Evolutionary conservation across 2,329 filamentous ascomycete genomes (phyloP).

Genomic region (Tolypocladium capitatum): DNA sequence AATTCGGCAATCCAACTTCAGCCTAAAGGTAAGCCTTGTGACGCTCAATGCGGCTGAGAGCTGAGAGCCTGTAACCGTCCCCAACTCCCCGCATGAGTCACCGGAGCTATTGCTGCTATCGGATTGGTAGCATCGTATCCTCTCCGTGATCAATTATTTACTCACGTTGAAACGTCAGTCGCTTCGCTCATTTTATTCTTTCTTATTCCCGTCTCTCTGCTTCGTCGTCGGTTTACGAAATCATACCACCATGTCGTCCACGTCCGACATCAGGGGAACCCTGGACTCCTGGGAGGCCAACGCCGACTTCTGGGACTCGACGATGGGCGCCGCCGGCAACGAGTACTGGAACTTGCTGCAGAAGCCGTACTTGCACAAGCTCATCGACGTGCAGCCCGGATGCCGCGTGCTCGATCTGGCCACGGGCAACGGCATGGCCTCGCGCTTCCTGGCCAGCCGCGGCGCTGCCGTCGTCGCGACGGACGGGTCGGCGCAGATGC

Average conservation of each 20-base stretch:
- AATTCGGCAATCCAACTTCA: no score
- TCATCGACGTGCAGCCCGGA: slow-evolving; percentile 12
- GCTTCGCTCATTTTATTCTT: no score
- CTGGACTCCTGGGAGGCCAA: slow-evolving; percentile 26
- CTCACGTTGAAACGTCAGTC: no score
- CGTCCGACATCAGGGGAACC: slow-evolving; percentile 4
- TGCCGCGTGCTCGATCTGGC: slow-evolving; percentile 31
- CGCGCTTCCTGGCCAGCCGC: slow-evolving; percentile 26
- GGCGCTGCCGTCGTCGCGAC: slow-evolving; percentile 27
- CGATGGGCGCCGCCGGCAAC: slow-evolving; percentile 26
- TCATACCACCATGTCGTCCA: not conserved
- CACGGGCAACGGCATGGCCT: slow-evolving; percentile 34
- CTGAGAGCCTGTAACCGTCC: no score
- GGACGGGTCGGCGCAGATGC: slow-evolving; percentile 28
- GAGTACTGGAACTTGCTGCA: slow-evolving; percentile 30
- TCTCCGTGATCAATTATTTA: no score
- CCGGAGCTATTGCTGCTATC: no score
- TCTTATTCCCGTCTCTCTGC: no score
- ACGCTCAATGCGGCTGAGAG: no score
- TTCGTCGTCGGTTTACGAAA: no score
- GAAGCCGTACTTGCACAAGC: slow-evolving; percentile 23
- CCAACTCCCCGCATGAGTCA: no score
- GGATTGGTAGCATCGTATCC: no score
- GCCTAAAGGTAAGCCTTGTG: no score
- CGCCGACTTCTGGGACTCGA: slow-evolving; percentile 27